These are phyloP conservation scores for Ustilago vetiveriae DNA, from an alignment of 1,284 basidiomycete genomes.

Conservation along the genomic window DNA sequence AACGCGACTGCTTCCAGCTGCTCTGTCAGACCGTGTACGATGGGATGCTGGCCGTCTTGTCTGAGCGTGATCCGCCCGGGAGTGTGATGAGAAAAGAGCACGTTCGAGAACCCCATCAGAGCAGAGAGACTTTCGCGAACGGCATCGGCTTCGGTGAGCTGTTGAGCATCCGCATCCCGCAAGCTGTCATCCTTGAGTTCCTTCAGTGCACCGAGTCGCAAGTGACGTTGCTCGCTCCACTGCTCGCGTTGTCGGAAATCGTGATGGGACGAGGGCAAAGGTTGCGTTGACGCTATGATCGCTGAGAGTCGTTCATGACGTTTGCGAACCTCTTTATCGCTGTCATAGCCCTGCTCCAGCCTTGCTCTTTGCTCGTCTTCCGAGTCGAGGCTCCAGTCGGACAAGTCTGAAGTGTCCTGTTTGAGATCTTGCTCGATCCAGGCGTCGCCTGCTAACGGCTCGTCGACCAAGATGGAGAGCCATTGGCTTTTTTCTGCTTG, in stretches of 20 bases:
- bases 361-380: conserved; percentile 19
- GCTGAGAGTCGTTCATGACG: conserved; percentile 15
- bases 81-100: conserved; percentile 8
- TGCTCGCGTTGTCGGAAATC: conserved; percentile 14
- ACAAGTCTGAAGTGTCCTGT: conserved; percentile 27
- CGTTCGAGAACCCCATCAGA: conserved; percentile 18
- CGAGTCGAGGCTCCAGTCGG: conserved; percentile 35
- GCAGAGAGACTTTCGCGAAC: conserved; percentile 28
- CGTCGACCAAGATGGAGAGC: conserved; percentile 37
- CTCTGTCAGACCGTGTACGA: conserved; percentile 6
- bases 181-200: background rate
- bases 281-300: conserved; percentile 4
- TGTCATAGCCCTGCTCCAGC: conserved; percentile 27
- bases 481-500: conserved; percentile 33
- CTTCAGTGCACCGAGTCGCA: conserved; percentile 1
- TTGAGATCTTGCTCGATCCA: conserved; percentile 15
- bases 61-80: background rate
- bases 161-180: background rate
- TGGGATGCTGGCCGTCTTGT: background rate
- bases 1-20: conserved; percentile 12
- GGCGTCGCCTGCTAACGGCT: conserved; percentile 30
- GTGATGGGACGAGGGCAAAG: conserved; percentile 8
- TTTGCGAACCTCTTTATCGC: conserved; percentile 23
- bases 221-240: conserved; percentile 8
- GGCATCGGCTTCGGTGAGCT: conserved; percentile 23